Conservation (phyloP, 768 basidiomycete species). For the Favolaschia claudopus region DNA sequence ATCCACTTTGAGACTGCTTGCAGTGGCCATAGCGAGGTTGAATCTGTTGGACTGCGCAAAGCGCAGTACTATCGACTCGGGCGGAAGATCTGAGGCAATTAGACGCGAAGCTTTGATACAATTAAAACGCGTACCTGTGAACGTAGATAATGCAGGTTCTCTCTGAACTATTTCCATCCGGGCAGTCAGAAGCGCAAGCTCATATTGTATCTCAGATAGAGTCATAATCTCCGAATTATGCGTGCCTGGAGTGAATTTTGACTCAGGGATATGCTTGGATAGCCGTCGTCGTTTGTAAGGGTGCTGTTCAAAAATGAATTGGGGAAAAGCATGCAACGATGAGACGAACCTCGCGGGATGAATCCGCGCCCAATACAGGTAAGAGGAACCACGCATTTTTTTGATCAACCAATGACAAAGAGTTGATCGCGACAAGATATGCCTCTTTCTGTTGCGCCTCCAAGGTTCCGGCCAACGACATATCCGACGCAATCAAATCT, state of each 20-base stretch:
- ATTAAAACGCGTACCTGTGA: constrained; percentile 63
- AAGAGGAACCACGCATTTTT: constrained; percentile 87
- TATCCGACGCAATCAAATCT: constrained; percentile 52
- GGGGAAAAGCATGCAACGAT: constrained; percentile 23
- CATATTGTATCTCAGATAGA: constrained; percentile 80
- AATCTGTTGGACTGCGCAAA: constrained; percentile 82
- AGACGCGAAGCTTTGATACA: constrained; percentile 3
- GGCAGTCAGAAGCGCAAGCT: constrained; percentile 78
- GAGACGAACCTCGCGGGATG: constrained; percentile 54
- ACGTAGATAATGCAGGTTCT: constrained; percentile 66
- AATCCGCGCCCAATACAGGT: constrained; percentile 55
- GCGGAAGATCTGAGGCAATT: constrained; percentile 33
- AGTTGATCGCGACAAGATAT: constrained; percentile 87
- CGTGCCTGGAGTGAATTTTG: constrained; percentile 66
- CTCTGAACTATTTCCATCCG: constrained; percentile 76
- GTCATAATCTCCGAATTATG: constrained; percentile 81
- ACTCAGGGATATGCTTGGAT: constrained; percentile 79
- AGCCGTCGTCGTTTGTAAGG: constrained; percentile 76
- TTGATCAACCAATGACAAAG: constrained; percentile 81
- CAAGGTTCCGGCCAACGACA: constrained; percentile 47
- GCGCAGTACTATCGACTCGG: constrained; percentile 71
- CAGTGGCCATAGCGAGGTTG: constrained; percentile 80
- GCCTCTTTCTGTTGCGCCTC: constrained; percentile 81
- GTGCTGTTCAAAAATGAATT: constrained; percentile 43
- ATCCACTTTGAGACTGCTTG: constrained; percentile 79